Evolutionary conservation across 2,329 filamentous ascomycete genomes (phyloP), one percentile per base, ranked within the genome.

Genomic region (Harringtonia aguacate): DNA sequence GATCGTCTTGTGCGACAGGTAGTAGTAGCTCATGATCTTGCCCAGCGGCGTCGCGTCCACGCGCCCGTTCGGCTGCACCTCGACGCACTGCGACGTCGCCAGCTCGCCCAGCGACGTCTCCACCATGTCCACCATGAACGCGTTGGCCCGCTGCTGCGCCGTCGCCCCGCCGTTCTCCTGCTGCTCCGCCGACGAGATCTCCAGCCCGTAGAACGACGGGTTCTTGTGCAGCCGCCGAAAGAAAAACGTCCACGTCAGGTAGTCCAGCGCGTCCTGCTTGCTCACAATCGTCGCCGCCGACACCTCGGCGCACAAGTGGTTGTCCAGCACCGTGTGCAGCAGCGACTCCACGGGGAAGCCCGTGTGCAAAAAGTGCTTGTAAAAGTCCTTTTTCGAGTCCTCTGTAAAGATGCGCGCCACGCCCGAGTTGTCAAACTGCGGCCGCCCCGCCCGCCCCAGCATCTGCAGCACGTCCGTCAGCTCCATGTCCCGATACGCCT

Each of bases 11-110:
- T 98, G 92, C 0, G 89, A 94, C 39, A 92, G 80, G 59, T 98
- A 98, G 72, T 98, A 98, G 71, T 97, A 98, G 61, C 86, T 94
- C 87, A 97, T 95, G 58, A 98, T 97, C 68, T 95, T 95, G 55
- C 92, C 92, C 8, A 97, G 74, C 0, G 90, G 82, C 0, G 92
- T 97, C 1, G 90, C 71, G 53, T 95, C 85, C 24, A 98, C 81
- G 53, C 95, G 84, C 36, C 90, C 90, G 51, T 92, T 95, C 36
- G 83, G 81, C 55, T 86, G 84, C 4, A 94, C 73, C 17, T 81
- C 73, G 15, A 95, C 79, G 65, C 92, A 98, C 43, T 81, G 82
- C 2, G 89, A 97, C 49, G 84, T 75, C 1, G 82, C 83, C 5
- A 98, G 75, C 57, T 94, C 88, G 21, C 69, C 69, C 9, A 98